A percentile compares a stretch with the other conserved stretches of the same genome.
These are phyloP conservation scores for Nigrograna mackinnonii DNA, from an alignment of 2,329 filamentous ascomycete species.

Conservation along the genomic window DNA sequence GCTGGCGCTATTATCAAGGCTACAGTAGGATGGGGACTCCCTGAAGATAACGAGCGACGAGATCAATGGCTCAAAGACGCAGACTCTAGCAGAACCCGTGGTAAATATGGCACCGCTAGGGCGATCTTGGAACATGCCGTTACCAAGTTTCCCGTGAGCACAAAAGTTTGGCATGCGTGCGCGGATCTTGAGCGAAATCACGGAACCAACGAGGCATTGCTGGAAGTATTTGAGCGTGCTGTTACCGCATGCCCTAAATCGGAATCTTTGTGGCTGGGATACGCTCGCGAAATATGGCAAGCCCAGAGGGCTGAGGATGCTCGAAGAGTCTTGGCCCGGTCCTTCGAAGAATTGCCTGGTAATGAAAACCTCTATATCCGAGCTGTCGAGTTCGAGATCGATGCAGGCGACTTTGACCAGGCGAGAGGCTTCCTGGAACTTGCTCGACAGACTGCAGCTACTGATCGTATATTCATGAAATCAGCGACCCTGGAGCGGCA, in stretches of 20 bases:
- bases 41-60: constrained; percentile 95
- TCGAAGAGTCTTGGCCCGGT: constrained; percentile 79
- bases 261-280: constrained; percentile 92
- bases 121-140: constrained; percentile 93
- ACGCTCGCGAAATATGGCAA: constrained; percentile 93
- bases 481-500: constrained; percentile 92
- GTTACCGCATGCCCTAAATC: constrained; percentile 91
- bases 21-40: constrained; percentile 88
- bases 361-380: constrained; percentile 98
- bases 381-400: constrained; percentile 93
- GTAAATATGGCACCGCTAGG: constrained; percentile 84
- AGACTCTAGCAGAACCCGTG: constrained; percentile 76
- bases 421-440: constrained; percentile 80
- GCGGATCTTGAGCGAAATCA: constrained; percentile 91
- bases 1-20: constrained; percentile 89
- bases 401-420: constrained; percentile 80
- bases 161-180: constrained; percentile 86
- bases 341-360: constrained; percentile 93
- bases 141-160: constrained; percentile 85
- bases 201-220: constrained; percentile 79
- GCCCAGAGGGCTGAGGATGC: constrained; percentile 86
- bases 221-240: constrained; percentile 86
- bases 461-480: constrained; percentile 97
- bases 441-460: constrained; percentile 86
- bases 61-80: constrained; percentile 97